Evolutionary conservation across 345 rosid genomes (phyloP), one percentile per base, ranked within the genome.

Genomic region (Brassica carinata): DNA sequence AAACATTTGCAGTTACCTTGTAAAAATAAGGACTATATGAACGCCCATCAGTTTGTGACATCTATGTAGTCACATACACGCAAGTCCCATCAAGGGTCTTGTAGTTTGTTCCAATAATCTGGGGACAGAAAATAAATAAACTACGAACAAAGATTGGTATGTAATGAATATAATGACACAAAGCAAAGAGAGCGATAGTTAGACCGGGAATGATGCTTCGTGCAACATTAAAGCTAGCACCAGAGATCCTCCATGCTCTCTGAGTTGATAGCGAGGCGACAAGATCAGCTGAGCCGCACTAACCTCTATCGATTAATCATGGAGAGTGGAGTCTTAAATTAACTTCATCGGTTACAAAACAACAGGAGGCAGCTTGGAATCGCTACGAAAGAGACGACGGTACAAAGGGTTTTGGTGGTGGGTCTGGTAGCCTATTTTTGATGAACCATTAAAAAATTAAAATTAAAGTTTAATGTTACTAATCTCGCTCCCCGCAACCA

Each of bases 211-310:
- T 69, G 72, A 87, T 84, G 78, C 89, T 85, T 33, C 86, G 87
- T 70, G 90, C 90, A 59, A 89, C 90, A 82, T 87, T 89, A 30
- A 89, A 87, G 68, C 89, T 86, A 73, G 92, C 92, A 71, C 87
- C 89, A 59, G 90, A 87, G 71, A 87, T 89, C 30, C 89, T 40
- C 90, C 90, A 62, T 87, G 90, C 58, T 87, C 88, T 40, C 88
- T 85, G 34, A 89, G 82, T 67, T 87, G 45, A 38, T 38, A 38
- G 45, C 11, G 11, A 38, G 45, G 45, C 45, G 45, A 38, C 8
- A 38, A 38, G 7, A 38, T 38, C 45, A 38, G 11, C 45, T 38
- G 11, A 38, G 11, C 11, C 45, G 45, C 3, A 27, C 30, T 27
- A 27, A 27, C 30, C 30, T 27, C 30, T 27, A 27, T 27, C 3